Evolutionary conservation across 2,329 filamentous ascomycete genomes (phyloP).

Genomic region (Nothophaeocryptopus gaeumannii): DNA sequence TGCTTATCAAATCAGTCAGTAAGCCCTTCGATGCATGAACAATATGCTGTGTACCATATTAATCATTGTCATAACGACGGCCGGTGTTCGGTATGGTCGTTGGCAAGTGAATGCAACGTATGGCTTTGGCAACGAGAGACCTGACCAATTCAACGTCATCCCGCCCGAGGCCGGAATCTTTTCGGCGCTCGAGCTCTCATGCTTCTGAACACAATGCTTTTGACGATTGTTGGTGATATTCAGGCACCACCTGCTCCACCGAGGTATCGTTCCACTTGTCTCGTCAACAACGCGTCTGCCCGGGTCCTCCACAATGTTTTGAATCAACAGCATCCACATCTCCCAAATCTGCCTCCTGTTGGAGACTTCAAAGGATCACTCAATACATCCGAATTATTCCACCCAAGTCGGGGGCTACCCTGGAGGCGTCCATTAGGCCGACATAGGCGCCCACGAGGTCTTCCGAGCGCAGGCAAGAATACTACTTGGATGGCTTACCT

Average conservation of each 20-base stretch:
- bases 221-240: background rate
- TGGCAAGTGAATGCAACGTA: no score
- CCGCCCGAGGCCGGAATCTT: no score
- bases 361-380: background rate
- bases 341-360: background rate
- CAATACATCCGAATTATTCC: conserved; percentile 4
- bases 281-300: background rate
- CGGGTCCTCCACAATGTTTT: background rate
- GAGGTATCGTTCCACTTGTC: background rate
- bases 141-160: no score
- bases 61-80: background rate
- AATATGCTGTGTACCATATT: background rate
- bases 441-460: no score
- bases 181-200: no score
- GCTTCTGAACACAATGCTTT: no score
- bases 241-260: background rate
- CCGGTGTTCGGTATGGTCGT: no score
- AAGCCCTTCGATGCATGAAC: background rate
- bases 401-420: conserved; percentile 3
- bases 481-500: no score
- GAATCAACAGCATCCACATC: no score
- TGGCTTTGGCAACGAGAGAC: no score
- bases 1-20: background rate
- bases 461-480: no score
- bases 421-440: background rate